Conservation (phyloP, 768 basidiomycete genomes). For the Podaxis carcinomalis region DNA sequence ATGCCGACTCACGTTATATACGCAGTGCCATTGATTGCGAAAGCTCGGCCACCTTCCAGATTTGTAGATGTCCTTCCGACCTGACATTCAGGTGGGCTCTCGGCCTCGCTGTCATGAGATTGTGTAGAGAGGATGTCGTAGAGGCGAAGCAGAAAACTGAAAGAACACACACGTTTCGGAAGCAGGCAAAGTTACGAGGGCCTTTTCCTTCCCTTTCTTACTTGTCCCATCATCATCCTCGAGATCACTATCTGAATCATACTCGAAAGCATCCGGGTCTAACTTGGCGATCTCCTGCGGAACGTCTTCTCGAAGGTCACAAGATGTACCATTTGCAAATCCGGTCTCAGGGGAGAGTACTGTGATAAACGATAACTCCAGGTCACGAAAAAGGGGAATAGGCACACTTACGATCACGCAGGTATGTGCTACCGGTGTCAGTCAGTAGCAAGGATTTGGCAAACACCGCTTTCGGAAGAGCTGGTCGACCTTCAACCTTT, state of each 20-base stretch:
- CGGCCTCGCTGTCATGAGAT: not conserved
- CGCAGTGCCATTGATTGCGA: slow-evolving; percentile 4
- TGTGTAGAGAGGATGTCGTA: not conserved
- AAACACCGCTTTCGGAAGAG: not conserved
- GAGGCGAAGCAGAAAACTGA: not conserved
- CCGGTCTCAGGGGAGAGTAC: slow-evolving; percentile 4
- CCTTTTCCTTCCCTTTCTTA: not conserved
- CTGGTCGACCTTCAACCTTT: not conserved
- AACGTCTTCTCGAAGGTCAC: not conserved
- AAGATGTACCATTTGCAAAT: not conserved
- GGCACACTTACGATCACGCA: slow-evolving; percentile 6
- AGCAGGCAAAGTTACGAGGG: not conserved
- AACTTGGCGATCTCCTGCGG: slow-evolving; percentile 3
- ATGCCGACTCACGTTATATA: not conserved
- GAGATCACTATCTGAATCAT: slow-evolving; percentile 11
- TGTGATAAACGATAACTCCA: not conserved
- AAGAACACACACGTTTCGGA: not conserved
- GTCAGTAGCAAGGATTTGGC: slow-evolving; percentile 6
- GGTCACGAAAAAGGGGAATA: no score
- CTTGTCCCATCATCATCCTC: not conserved
- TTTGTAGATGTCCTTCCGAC: not conserved
- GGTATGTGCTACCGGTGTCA: not conserved
- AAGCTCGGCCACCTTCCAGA: not conserved
- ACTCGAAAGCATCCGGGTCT: slow-evolving; percentile 6
- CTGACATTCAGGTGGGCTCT: not conserved